phyloP scores from a whole-genome alignment of 345 rosid genomes.

The Microcos paniculata region DNA sequence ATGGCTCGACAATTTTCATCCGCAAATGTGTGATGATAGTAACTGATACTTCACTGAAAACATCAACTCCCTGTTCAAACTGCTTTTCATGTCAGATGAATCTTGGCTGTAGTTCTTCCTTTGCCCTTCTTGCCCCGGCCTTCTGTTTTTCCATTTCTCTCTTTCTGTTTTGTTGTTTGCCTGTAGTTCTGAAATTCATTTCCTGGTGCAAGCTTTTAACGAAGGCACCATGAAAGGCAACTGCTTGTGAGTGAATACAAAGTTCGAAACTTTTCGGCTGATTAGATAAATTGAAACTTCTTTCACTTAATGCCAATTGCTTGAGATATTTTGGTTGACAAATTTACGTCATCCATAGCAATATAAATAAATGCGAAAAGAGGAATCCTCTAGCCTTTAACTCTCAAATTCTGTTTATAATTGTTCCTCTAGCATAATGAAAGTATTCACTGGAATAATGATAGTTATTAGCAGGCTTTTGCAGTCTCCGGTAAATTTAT shows the following conservation, averaged over 20 bases:
- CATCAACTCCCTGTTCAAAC: not conserved
- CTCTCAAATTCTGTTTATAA: not conserved
- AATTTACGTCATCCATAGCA: not conserved
- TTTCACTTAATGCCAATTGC: not conserved
- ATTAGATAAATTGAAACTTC: not conserved
- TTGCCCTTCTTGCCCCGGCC: not conserved
- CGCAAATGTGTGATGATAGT: not conserved
- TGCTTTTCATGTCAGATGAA: not conserved
- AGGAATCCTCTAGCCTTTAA: not conserved
- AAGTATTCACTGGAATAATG: not conserved
- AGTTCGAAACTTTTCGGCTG: not conserved
- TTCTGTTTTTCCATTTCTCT: not conserved
- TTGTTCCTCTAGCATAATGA: not conserved
- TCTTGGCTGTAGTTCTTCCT: not conserved
- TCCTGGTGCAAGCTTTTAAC: not conserved
- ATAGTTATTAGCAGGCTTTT: no score
- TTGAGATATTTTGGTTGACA: not conserved
- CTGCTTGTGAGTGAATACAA: not conserved
- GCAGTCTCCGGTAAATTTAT: no score
- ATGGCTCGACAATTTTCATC: not conserved
- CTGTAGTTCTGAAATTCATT: not conserved
- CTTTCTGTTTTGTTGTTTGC: not conserved
- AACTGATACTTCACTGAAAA: not conserved
- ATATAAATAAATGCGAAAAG: not conserved
- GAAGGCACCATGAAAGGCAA: not conserved